Percentiles rank a stretch among this genome's conserved stretches.
These are phyloP conservation scores for Cladophialophora exuberans DNA, from an alignment of 2,329 filamentous ascomycete species.

Conservation along the genomic window DNA sequence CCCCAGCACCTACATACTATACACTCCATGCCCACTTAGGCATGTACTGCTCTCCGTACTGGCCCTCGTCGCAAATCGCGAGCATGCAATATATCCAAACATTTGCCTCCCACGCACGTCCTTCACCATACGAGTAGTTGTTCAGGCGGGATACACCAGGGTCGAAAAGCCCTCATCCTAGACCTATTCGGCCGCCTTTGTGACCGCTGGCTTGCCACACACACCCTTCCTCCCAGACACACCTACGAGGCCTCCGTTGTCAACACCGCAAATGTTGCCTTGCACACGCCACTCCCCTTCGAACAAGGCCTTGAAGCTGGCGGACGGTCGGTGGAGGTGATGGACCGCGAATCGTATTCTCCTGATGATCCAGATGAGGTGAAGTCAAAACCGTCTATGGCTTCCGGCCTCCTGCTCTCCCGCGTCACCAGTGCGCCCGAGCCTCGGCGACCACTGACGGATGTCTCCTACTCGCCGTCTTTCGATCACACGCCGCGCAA, in stretches of 20 bases:
- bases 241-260: conserved; percentile 1
- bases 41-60: conserved; percentile 21
- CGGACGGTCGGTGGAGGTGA: conserved; percentile 19
- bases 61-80: conserved; percentile 19
- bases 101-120: conserved; percentile 14
- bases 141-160: neutral
- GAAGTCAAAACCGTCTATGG: conserved; percentile 11
- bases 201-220: conserved; percentile 16
- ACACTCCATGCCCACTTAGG: conserved; percentile 23
- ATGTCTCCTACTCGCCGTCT: conserved; percentile 9
- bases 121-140: neutral
- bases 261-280: conserved; percentile 24
- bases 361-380: conserved; percentile 21
- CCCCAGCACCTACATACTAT: conserved; percentile 5
- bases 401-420: conserved; percentile 20
- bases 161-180: conserved; percentile 11
- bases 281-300: conserved; percentile 13
- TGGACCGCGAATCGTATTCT: conserved; percentile 17
- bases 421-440: conserved; percentile 29
- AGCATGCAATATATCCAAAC: conserved; percentile 22
- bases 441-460: conserved; percentile 3
- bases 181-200: conserved; percentile 7
- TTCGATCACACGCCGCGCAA: conserved; percentile 19
- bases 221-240: too few relatives aligned
- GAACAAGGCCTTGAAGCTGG: conserved; percentile 24